Evolutionary conservation across 2,329 filamentous ascomycete genomes (phyloP), one percentile per base, ranked within the genome.

Genomic region (Corniculantispora saksenae): DNA sequence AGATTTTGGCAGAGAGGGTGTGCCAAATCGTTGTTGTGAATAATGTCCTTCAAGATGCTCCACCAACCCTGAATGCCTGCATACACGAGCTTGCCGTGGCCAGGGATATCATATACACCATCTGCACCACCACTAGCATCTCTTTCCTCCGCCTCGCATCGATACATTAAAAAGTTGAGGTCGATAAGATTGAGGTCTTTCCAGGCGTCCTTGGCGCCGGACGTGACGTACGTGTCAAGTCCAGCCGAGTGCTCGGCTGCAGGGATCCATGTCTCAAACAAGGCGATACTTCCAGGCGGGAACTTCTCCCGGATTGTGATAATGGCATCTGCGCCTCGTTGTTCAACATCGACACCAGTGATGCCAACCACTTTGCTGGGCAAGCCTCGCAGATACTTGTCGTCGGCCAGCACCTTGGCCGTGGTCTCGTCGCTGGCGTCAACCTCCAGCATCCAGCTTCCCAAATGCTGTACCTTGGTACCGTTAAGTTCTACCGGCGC

Each of bases 21-120:
- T 0, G 92, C 95, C 10, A 99, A 86, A 74, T 98, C 89, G 75
- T 99, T 99, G 68, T 95, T 89, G 59, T 84, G 86, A 70, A 98
- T 91, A 67, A 99, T 90, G 65, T 91, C 84, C 71, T 93, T 90
- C 50, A 99, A 81, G 1, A 97, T 82, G 75, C 93, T 97, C 93
- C 94, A 97, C 94, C 95, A 99, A 45, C 96, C 96, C 76, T 99
- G 95, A n/a, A 99, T 84, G 67, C 95, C 95, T 66, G 94, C 94
- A 76, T 98, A 99, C 2, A 97, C 92, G 50, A 97, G 84, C 66
- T 91, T 88, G 2, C 94, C 94, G 73, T 93, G 83, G 1, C 89
- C 89, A 1, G 95, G 95, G 68, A 99, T 90, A 61, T 89, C 86
- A 78, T 98, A 99, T 10, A 89, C 89, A n/a, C 95, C 94, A 74